These are phyloP conservation scores for Diaporthe citri DNA, from an alignment of 2,329 filamentous ascomycete genomes.

Conservation along the genomic window DNA sequence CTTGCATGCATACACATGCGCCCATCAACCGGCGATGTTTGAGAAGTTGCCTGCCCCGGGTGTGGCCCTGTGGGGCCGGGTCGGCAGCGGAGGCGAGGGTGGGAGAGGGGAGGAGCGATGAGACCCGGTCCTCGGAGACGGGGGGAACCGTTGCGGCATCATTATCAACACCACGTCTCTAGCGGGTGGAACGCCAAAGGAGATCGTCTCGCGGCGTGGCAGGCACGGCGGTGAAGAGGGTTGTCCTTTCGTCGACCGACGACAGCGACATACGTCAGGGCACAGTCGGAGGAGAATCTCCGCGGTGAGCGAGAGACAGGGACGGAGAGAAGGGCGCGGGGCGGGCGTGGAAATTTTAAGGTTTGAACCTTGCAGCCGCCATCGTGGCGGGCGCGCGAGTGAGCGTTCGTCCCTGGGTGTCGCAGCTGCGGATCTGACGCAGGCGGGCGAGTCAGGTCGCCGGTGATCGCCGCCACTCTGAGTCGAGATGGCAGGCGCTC, in stretches of 20 bases:
- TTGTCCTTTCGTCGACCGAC: too few relatives aligned
- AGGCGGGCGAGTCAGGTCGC: constrained; percentile 7
- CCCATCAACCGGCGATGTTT: neutral
- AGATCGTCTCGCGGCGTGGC: neutral
- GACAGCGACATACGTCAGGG: neutral
- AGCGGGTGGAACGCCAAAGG: neutral
- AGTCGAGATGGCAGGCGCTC: constrained; percentile 10
- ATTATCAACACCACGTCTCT: neutral
- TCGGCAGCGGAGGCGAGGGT: constrained; percentile 3
- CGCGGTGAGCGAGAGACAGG: neutral
- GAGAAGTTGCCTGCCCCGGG: neutral
- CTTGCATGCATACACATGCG: neutral
- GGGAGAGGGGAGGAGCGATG: neutral
- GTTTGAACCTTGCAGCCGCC: constrained; percentile 26
- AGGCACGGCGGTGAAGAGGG: neutral
- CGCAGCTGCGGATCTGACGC: neutral
- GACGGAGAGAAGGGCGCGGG: neutral
- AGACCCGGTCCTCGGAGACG: too few relatives aligned
- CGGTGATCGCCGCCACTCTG: constrained; percentile 12
- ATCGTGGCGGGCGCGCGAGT: neutral
- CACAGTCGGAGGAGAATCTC: neutral
- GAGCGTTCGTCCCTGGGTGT: neutral
- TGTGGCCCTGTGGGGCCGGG: neutral
- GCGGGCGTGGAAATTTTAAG: neutral
- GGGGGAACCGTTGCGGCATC: neutral